Evolutionary conservation across 345 rosid genomes (phyloP).

Genomic region (Salix exigua): DNA sequence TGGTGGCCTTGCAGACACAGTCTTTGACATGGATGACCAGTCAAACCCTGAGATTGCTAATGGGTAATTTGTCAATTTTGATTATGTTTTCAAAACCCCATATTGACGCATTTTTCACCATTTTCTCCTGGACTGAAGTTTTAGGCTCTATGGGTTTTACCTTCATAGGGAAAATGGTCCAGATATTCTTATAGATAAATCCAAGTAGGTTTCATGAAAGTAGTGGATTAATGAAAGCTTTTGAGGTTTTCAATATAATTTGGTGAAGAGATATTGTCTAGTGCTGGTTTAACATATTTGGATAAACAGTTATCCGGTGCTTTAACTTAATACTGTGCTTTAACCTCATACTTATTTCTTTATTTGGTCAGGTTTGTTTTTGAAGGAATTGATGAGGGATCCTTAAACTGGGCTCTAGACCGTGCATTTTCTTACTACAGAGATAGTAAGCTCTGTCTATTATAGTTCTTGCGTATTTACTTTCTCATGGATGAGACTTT

Average conservation of each 20-base stretch:
- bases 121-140: background rate
- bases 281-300: background rate
- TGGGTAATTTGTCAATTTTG: conserved; percentile 35
- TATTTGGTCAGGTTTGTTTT: conserved; percentile 40
- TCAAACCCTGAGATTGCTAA: conserved; percentile 40
- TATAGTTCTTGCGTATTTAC: background rate
- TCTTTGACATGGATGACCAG: conserved; percentile 47
- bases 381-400: conserved; percentile 60
- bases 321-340: background rate
- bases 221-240: background rate
- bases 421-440: conserved; percentile 47
- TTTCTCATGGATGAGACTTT: background rate
- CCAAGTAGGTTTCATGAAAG: no score
- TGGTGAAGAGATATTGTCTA: background rate
- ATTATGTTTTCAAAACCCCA: background rate
- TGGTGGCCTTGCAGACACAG: conserved; percentile 64
- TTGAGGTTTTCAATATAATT: background rate
- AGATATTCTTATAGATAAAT: background rate
- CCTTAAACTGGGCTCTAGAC: conserved; percentile 42
- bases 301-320: background rate
- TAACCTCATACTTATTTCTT: background rate
- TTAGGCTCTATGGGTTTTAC: background rate
- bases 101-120: background rate
- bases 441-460: conserved; percentile 34
- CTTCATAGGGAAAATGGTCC: no score